These are phyloP conservation scores for Sequoia sempervirens DNA, from an alignment of 75 land plant species.

Conservation along the genomic window DNA sequence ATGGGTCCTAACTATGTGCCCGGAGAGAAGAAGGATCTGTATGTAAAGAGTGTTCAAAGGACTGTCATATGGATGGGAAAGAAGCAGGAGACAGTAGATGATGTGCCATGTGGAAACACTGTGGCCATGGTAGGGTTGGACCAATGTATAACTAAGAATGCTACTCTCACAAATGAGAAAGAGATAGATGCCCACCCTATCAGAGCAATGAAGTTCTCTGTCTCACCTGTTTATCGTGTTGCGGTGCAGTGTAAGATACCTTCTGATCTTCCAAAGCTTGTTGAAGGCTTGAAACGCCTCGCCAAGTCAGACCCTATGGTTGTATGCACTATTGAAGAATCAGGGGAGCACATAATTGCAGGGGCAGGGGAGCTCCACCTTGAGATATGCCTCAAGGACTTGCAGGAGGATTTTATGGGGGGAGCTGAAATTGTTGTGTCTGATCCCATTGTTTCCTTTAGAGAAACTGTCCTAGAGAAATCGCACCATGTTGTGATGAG, in stretches of 20 bases:
- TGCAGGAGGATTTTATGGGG: slow-evolving; percentile 71
- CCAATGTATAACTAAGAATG: slow-evolving; percentile 80
- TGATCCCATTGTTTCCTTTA: slow-evolving; percentile 65
- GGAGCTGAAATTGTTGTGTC: slow-evolving; percentile 56
- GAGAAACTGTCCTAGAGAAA: slow-evolving; percentile 66
- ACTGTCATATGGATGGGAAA: slow-evolving; percentile 91
- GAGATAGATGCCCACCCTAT: slow-evolving; percentile 79
- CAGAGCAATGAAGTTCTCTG: slow-evolving; percentile 80
- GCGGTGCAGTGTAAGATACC: slow-evolving; percentile 81
- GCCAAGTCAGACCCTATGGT: slow-evolving; percentile 57
- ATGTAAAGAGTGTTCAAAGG: slow-evolving; percentile 77
- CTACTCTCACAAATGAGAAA: slow-evolving; percentile 71
- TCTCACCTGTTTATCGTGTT: slow-evolving; percentile 77
- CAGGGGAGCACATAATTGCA: slow-evolving; percentile 68
- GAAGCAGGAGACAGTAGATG: slow-evolving; percentile 77
- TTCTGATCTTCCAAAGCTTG: slow-evolving; percentile 73
- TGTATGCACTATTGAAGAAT: slow-evolving; percentile 61
- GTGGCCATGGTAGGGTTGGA: slow-evolving; percentile 83
- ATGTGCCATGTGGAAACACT: slow-evolving; percentile 85
- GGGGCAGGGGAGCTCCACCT: slow-evolving; percentile 76
- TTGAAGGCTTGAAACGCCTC: slow-evolving; percentile 59
- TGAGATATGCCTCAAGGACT: slow-evolving; percentile 74
- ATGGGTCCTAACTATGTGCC: slow-evolving; percentile 82
- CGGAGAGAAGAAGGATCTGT: slow-evolving; percentile 71
- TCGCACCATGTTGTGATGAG: slow-evolving; percentile 63